Evolutionary conservation across 331 rosid genomes (phyloP), one percentile per base, ranked within the genome.

Genomic region (Acacia concinna): DNA sequence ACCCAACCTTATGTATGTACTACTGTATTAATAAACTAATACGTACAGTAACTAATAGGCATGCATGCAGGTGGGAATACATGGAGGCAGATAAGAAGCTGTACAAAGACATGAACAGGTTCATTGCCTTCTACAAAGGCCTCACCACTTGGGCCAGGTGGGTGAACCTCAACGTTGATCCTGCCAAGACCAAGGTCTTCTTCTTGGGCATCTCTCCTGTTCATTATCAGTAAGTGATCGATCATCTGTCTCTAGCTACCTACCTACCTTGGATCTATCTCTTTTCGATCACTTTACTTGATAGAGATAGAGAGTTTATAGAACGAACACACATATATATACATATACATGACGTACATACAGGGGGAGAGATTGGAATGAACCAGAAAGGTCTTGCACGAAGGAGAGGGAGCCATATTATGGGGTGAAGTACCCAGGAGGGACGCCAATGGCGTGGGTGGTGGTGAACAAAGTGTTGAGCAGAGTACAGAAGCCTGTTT

Each of bases 351-450:
- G n/a, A n/a, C n/a, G n/a, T n/a, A n/a, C n/a, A n/a, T n/a, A n/a
- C 6, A 94, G 98, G 90, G 99, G 99, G 12, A 90, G 64, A 84
- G 97, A 95, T 20, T 95, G 99, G 99, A 90, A 90, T 47, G 71
- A 90, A 74, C 96, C 99, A 17, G 21, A 89, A 32, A 87, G 41
- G 43, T 88, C 99, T 47, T 95, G 99, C 81, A 84, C 86, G 75
- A 84, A 87, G 21, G 89, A 92, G 81, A 89, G 70, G 21, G 27
- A 64, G 35, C 99, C 99, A 13, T 93, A 63, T 84, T 85, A 81
- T 59, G 99, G 97, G 0, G 18, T 70, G 18, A 88, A 79, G 76
- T 95, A 95, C 78, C 99, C 99, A 3, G 97, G 86, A 30, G 99
- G 99, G n/a, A 85, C 86, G 35, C 99, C 99, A 1, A 75, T 81